Evolutionary conservation across 805 yeast genomes (phyloP), one percentile per base, ranked within the genome.

Genomic region (Myxozyma udenii): DNA sequence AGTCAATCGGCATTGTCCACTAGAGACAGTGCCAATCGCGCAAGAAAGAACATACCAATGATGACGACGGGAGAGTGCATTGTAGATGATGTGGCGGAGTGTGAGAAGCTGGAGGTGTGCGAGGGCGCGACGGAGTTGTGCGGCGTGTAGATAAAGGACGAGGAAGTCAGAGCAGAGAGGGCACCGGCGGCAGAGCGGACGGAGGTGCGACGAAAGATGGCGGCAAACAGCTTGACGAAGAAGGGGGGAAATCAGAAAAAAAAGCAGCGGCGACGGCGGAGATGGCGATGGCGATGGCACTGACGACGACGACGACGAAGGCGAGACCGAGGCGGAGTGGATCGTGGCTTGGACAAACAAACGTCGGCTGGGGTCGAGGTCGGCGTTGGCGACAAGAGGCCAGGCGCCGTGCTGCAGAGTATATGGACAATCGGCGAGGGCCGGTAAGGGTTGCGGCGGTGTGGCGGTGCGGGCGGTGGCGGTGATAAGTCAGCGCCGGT

Each of bases 31-130:
- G 24, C 16, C 2, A 33, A 26, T 3, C 25, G 2, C 7, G 4
- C 22, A 28, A 41, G 32, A 21, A 6, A 21, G 18, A 44, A 43
- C 16, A 33, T 39, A 46, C 50, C 50, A 23, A 46, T 46, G 25
- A 46, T 32, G 22, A 46, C 50, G 26, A 46, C 50, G 19, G 39
- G 30, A 11, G 50, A 46, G 33, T 46, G 50, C 50, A 46, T 46
- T 7, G 28, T 46, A 14, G 33, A 28, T n/a, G n/a, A n/a, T 28
- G 33, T 28, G 33, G 33, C 14, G 33, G 33, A 28, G 9, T 28
- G 33, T 28, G 33, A 28, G 33, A 28, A 28, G 33, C 33, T 28
- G 33, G 9, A 9, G 33, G 33, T 28, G 9, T 28, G 9, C 14
- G 33, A 28, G 9, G 14, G 9, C 33, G 33, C 12, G 33, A 28